A percentile compares a stretch with the other conserved stretches of the same genome.
phyloP scores from a whole-genome alignment of 768 basidiomycete genomes.

The Suillus hirtellus region DNA sequence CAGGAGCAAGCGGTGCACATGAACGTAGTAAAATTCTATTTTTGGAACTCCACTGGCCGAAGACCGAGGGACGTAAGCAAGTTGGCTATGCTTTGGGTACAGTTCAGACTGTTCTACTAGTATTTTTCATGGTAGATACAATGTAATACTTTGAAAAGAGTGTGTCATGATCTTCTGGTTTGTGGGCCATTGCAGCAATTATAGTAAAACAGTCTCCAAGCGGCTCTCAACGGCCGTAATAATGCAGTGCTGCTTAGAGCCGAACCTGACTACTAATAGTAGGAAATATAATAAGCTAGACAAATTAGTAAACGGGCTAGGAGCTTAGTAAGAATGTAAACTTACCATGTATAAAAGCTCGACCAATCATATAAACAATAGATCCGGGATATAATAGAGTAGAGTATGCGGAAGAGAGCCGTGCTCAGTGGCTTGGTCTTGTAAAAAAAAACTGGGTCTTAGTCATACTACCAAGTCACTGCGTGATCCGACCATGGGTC shows the following conservation, averaged over 20 bases:
- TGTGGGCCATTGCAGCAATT: background rate
- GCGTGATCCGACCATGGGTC: constrained; percentile 45
- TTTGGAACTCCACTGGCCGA: background rate
- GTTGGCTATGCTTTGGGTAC: background rate
- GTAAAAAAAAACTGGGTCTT: background rate
- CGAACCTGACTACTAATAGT: background rate
- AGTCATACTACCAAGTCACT: constrained; percentile 9
- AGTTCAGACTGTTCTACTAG: background rate
- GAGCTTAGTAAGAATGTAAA: background rate
- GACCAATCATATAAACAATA: background rate
- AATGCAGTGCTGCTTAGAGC: background rate
- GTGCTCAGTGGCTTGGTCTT: background rate
- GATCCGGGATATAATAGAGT: background rate
- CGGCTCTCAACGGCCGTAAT: background rate
- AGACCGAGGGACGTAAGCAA: background rate
- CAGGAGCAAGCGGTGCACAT: background rate
- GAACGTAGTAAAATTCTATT: background rate
- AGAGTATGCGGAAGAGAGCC: background rate
- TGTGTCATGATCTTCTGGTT: too few relatives aligned
- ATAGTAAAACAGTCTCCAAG: background rate
- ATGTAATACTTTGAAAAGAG: background rate
- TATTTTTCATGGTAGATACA: background rate
- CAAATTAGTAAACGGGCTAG: background rate
- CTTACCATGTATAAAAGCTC: background rate
- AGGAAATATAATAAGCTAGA: background rate